These are phyloP conservation scores for Russula dissimulans DNA, from an alignment of 768 basidiomycete genomes.

Conservation along the genomic window DNA sequence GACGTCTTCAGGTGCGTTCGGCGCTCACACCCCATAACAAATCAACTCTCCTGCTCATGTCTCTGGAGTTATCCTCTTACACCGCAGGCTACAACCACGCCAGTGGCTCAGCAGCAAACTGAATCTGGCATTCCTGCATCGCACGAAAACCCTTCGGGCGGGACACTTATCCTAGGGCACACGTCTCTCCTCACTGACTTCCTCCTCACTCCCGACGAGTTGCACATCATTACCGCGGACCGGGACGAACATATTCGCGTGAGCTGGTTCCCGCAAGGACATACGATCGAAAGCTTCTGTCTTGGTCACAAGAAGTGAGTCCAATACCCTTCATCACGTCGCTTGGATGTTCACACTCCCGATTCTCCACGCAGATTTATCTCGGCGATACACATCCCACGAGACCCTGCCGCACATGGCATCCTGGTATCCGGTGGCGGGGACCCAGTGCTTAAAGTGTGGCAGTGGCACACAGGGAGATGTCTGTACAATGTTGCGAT, in stretches of 20 bases:
- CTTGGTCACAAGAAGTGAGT: conserved; percentile 75
- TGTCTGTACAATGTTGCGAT: conserved; percentile 46
- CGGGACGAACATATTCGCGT: conserved; percentile 93
- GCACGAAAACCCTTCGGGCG: conserved; percentile 62
- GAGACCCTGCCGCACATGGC: conserved; percentile 28
- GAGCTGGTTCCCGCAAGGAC: conserved; percentile 82
- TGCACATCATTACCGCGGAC: conserved; percentile 80
- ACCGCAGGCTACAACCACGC: background rate
- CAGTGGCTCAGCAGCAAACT: background rate
- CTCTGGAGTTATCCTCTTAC: conserved; percentile 22
- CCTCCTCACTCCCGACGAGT: conserved; percentile 56
- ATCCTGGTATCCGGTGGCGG: conserved; percentile 81
- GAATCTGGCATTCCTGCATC: conserved; percentile 34
- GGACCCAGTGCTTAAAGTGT: conserved; percentile 64
- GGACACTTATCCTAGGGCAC: conserved; percentile 75
- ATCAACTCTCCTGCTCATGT: background rate
- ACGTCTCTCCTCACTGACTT: conserved; percentile 75
- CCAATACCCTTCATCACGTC: background rate
- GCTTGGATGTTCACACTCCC: background rate
- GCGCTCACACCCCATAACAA: conserved; percentile 8
- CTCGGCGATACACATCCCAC: conserved; percentile 67
- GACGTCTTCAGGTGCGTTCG: conserved; percentile 69
- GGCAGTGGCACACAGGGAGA: conserved; percentile 68
- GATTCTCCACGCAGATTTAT: conserved; percentile 49
- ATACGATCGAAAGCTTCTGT: conserved; percentile 78